phyloP scores from a whole-genome alignment of 1,139 yeast species.

The Scheffersomyces lignicola region DNA sequence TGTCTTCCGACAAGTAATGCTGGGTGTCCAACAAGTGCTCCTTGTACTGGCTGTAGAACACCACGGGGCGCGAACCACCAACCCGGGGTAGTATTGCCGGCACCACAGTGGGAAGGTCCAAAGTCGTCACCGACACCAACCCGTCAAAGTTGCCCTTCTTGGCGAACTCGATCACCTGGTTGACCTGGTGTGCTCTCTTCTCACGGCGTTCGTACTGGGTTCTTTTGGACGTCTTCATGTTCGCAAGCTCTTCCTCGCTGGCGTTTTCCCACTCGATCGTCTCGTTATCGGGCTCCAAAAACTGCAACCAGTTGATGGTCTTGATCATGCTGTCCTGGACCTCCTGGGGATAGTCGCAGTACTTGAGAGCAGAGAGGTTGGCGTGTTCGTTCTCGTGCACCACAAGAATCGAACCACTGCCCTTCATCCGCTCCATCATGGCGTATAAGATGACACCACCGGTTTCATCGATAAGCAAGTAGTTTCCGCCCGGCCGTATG shows the following conservation, averaged over 20 bases:
- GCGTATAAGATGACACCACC: constrained; percentile 84
- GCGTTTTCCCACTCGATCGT: constrained; percentile 51
- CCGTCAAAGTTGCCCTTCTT: constrained; percentile 69
- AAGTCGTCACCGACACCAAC: constrained; percentile 68
- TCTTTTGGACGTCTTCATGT: constrained; percentile 58
- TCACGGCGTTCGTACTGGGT: constrained; percentile 69
- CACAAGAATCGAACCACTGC: constrained; percentile 73
- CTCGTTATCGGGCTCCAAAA: constrained; percentile 72
- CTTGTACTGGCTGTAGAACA: constrained; percentile 76
- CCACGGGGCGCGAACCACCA: constrained; percentile 89
- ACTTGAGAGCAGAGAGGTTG: constrained; percentile 68
- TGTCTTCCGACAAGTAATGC: constrained; percentile 63
- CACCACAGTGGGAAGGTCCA: constrained; percentile 66
- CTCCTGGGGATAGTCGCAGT: constrained; percentile 61
- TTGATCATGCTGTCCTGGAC: constrained; percentile 57
- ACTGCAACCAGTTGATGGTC: constrained; percentile 76
- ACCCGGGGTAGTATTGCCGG: constrained; percentile 61
- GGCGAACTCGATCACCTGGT: constrained; percentile 52
- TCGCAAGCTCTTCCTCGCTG: constrained; percentile 51
- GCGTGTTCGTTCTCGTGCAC: constrained; percentile 94
- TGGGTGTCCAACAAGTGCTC: constrained; percentile 75
- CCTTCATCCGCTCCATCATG: constrained; percentile 86
- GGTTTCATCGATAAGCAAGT: constrained; percentile 86
- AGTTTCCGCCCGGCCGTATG: constrained; percentile 85
- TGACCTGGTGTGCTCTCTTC: constrained; percentile 56